Evolutionary conservation across 2,329 filamentous ascomycete genomes (phyloP).

Genomic region (Scleromitrula shiraiana): DNA sequence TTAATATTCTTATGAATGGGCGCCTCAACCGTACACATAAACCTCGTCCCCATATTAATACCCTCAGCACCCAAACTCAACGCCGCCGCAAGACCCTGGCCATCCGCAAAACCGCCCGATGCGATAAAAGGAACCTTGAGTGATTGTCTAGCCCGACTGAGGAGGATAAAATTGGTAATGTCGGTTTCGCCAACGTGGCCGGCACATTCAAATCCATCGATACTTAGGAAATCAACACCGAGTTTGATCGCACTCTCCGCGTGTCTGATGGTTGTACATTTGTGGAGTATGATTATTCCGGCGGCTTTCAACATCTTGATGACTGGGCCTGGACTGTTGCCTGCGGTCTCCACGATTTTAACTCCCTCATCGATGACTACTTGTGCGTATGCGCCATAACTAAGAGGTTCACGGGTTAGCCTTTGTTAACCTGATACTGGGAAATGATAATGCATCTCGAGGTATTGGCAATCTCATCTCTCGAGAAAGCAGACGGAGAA

Average conservation of each 20-base stretch:
- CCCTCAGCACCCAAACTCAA: slow-evolving; percentile 84
- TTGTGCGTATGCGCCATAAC: slow-evolving; percentile 80
- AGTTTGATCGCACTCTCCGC: slow-evolving; percentile 87
- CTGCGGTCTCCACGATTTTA: slow-evolving; percentile 85
- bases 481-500: slow-evolving; percentile 3
- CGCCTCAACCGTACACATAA: slow-evolving; percentile 92
- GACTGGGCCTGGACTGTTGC: slow-evolving; percentile 82
- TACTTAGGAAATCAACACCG: slow-evolving; percentile 91
- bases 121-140: slow-evolving; percentile 89
- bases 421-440: background rate
- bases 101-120: slow-evolving; percentile 91
- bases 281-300: slow-evolving; percentile 77
- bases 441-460: too few species aligned
- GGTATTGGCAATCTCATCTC: too few species aligned
- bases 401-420: background rate
- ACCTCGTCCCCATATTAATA: slow-evolving; percentile 97
- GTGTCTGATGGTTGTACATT: slow-evolving; percentile 94
- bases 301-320: slow-evolving; percentile 82
- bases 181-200: slow-evolving; percentile 81
- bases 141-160: slow-evolving; percentile 75
- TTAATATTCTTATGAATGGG: slow-evolving; percentile 94
- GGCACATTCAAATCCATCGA: slow-evolving; percentile 97
- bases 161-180: slow-evolving; percentile 83
- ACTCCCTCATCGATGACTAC: slow-evolving; percentile 91
- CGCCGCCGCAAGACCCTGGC: slow-evolving; percentile 84